Evolutionary conservation across 2,329 filamentous ascomycete species (phyloP).

Genomic region (Xenoacremonium recifei): DNA sequence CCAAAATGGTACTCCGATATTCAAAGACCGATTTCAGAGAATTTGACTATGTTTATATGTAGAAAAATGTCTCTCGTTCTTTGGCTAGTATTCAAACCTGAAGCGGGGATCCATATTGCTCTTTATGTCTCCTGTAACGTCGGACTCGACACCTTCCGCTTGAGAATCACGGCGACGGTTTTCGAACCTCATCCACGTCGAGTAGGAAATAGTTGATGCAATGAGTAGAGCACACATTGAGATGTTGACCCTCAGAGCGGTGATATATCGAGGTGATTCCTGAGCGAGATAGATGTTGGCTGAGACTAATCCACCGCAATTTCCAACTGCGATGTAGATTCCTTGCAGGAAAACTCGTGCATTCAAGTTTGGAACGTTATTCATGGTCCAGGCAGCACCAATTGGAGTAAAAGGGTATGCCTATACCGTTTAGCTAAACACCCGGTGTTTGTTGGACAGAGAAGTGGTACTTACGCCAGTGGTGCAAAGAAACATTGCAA

Average conservation of each 20-base stretch:
- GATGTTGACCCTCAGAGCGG: constrained; percentile 5
- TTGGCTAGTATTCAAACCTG: background rate
- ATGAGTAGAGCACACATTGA: constrained; percentile 1
- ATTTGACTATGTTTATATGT: no score
- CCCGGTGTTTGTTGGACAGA: background rate
- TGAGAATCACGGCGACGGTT: background rate
- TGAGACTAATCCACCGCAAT: constrained; percentile 5
- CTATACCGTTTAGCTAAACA: no score
- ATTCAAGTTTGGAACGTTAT: constrained; percentile 9
- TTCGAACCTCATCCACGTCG: background rate
- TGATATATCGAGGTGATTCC: constrained; percentile 8
- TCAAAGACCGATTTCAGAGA: no score
- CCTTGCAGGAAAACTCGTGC: constrained; percentile 5
- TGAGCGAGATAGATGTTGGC: constrained; percentile 5
- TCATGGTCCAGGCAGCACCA: constrained; percentile 5
- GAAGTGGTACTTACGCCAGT: constrained; percentile 7
- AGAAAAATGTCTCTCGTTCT: no score
- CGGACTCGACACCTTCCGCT: background rate
- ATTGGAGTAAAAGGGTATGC: constrained; percentile 6
- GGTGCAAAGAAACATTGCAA: constrained; percentile 11
- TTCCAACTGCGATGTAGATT: constrained; percentile 3
- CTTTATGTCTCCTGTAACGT: background rate
- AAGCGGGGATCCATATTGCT: background rate
- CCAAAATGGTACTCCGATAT: no score
- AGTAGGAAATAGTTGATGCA: background rate